A percentile compares a stretch with the other conserved stretches of the same genome.
Conservation (phyloP, 169 alveolate species). For the Plasmodium gonderi region DNA sequence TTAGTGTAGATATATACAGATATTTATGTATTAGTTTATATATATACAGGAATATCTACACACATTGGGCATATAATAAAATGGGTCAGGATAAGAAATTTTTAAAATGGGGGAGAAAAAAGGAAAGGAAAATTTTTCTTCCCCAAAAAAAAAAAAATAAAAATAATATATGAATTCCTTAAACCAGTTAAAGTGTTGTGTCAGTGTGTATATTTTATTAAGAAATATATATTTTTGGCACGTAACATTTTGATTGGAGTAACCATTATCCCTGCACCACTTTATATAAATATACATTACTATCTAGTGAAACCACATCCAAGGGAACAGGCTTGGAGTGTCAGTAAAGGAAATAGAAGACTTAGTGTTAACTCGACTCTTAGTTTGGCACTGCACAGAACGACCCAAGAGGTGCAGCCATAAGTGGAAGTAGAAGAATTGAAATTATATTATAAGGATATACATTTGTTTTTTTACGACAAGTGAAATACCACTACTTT, state of each 20-base stretch:
- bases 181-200: too few relatives aligned
- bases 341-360: conserved; percentile 93
- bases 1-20: too few relatives aligned
- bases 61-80: too few relatives aligned
- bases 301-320: conserved; percentile 94
- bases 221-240: conserved; percentile 69
- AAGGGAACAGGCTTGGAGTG: conserved; percentile 94
- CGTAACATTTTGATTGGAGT: conserved; percentile 90
- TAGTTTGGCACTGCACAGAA: background rate
- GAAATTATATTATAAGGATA: background rate
- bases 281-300: conserved; percentile 79
- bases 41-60: too few relatives aligned
- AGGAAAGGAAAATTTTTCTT: too few relatives aligned
- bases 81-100: too few relatives aligned
- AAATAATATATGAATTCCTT: too few relatives aligned
- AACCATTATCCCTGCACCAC: conserved; percentile 91
- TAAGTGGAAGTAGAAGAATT: background rate
- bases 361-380: conserved; percentile 62
- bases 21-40: too few relatives aligned
- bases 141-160: too few relatives aligned
- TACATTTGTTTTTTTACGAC: conserved; percentile 1
- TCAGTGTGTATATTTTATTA: too few relatives aligned
- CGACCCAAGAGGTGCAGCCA: background rate
- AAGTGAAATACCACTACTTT: conserved; percentile 2
- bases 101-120: too few relatives aligned